A percentile compares a stretch with the other conserved stretches of the same genome.
Conservation (phyloP, 2,329 filamentous ascomycete species). For the Mycosphaerella arachidis region DNA sequence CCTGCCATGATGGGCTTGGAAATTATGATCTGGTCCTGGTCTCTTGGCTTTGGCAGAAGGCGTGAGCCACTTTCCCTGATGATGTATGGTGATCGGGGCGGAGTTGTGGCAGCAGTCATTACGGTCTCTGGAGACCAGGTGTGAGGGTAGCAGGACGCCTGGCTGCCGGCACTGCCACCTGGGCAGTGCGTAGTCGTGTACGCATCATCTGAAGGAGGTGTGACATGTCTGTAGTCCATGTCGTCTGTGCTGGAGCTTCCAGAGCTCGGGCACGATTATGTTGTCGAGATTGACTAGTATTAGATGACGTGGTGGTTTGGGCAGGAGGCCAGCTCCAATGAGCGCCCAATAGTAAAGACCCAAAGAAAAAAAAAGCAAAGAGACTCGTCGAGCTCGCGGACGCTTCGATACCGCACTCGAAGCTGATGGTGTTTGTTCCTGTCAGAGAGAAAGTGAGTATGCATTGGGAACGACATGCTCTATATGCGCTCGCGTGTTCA, state of each 20-base stretch:
- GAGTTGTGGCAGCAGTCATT: constrained; percentile 30
- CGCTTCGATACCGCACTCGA: constrained; percentile 18
- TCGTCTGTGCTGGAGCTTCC: constrained; percentile 22
- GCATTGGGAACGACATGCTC: constrained; percentile 1
- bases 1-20: constrained; percentile 5
- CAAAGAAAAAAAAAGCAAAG: constrained; percentile 37
- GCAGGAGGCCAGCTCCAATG: constrained; percentile 43
- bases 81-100: constrained; percentile 27
- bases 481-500: constrained; percentile 24
- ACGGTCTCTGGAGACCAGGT: constrained; percentile 31
- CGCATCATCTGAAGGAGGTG: constrained; percentile 37
- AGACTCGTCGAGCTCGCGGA: constrained; percentile 39
- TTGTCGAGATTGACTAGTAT: background rate
- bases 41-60: constrained; percentile 26
- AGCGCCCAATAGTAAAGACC: constrained; percentile 32
- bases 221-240: constrained; percentile 45
- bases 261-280: constrained; percentile 10
- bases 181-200: constrained; percentile 27
- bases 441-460: constrained; percentile 8
- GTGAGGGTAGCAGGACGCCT: constrained; percentile 22
- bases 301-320: constrained; percentile 6
- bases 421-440: constrained; percentile 22
- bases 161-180: constrained; percentile 31
- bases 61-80: constrained; percentile 28
- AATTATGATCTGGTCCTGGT: constrained; percentile 30